These are phyloP conservation scores for Sugiyamaella japonica DNA, from an alignment of 1,139 yeast species.

Conservation along the genomic window DNA sequence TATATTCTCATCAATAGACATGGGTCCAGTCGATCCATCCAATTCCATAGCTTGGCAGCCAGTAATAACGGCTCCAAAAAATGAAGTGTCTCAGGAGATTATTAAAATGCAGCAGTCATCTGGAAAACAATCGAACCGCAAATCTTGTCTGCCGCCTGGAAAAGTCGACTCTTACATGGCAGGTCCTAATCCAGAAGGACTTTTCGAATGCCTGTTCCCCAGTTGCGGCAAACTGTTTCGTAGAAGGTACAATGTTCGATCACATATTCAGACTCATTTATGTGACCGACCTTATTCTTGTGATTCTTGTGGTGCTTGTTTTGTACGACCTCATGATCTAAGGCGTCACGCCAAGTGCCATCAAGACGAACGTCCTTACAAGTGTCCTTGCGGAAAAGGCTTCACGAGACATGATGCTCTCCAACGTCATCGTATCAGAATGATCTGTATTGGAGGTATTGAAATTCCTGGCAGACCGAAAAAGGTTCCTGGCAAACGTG, in stretches of 20 bases:
- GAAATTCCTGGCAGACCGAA: slow-evolving; percentile 42
- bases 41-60: slow-evolving; percentile 42
- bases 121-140: slow-evolving; percentile 35
- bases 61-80: slow-evolving; percentile 39
- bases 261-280: slow-evolving; percentile 95
- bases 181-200: slow-evolving; percentile 69
- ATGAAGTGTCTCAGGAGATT: slow-evolving; percentile 37
- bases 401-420: slow-evolving; percentile 89
- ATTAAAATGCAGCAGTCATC: slow-evolving; percentile 34
- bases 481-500: slow-evolving; percentile 36
- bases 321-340: slow-evolving; percentile 90
- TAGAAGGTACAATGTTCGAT: slow-evolving; percentile 88
- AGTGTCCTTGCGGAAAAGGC: slow-evolving; percentile 89
- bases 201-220: slow-evolving; percentile 71
- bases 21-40: slow-evolving; percentile 29
- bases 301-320: slow-evolving; percentile 58
- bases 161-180: slow-evolving; percentile 79
- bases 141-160: slow-evolving; percentile 83
- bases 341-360: slow-evolving; percentile 90
- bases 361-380: slow-evolving; percentile 61
- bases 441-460: slow-evolving; percentile 74
- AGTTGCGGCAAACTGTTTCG: slow-evolving; percentile 84
- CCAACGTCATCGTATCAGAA: slow-evolving; percentile 73
- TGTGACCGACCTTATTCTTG: slow-evolving; percentile 86
- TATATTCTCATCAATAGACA: slow-evolving; percentile 30